Percentiles rank a stretch among this genome's conserved stretches.
phyloP scores from a whole-genome alignment of 495 filamentous ascomycete genomes.

The Thermochaetoides thermophila region DNA sequence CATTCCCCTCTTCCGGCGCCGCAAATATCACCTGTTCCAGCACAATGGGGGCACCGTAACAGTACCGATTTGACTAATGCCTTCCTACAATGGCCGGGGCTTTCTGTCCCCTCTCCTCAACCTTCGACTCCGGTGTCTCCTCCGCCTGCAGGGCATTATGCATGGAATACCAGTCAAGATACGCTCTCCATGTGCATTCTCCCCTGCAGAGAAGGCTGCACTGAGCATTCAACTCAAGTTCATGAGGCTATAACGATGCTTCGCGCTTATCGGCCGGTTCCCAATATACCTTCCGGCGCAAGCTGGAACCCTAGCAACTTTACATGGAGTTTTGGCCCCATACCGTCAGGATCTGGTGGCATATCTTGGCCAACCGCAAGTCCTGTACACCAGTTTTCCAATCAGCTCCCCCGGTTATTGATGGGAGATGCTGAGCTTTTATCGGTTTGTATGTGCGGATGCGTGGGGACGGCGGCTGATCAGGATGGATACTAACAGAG shows the following conservation, averaged over 20 bases:
- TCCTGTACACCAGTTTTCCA: conserved; percentile 4
- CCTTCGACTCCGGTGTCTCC: conserved; percentile 5
- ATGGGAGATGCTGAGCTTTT: conserved; percentile 18
- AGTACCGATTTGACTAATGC: no score
- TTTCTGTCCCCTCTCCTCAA: conserved; percentile 4
- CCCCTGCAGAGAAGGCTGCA: conserved; percentile 15
- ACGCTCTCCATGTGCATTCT: conserved; percentile 5
- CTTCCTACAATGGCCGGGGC: no score
- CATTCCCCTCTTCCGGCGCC: conserved; percentile 5
- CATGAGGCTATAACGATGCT: conserved; percentile 18
- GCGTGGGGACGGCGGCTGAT: no score
- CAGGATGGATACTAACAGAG: not conserved
- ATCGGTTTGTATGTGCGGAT: conserved; percentile 21
- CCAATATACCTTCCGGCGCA: no score
- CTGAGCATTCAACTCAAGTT: conserved; percentile 14
- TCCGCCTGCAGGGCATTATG: conserved; percentile 8
- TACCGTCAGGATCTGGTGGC: not conserved
- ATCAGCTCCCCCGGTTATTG: conserved; percentile 7
- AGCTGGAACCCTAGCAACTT: no score
- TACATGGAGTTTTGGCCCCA: conserved; percentile 4
- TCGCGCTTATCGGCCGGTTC: conserved; percentile 8
- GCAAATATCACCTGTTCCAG: no score
- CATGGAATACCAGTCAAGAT: conserved; percentile 11
- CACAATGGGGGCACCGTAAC: no score
- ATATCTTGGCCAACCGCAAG: conserved; percentile 6